Base-by-base conservation (phyloP, 495 filamentous ascomycete genomes). In the Cercophora scortea region DNA sequence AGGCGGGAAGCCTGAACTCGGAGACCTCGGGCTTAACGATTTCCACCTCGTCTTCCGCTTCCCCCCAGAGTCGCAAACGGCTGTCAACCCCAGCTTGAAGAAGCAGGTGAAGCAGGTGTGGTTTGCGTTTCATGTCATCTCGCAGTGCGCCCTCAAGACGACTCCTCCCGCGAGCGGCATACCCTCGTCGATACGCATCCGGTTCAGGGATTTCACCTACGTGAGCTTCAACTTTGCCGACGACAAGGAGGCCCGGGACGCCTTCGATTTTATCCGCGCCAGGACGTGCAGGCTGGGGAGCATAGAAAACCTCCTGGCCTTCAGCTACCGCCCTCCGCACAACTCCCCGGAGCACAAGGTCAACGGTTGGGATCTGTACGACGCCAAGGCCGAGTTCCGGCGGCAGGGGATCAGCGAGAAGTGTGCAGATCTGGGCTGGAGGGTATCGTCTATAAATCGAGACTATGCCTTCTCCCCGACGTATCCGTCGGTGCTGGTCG, bases 81-180 rank as follows among this genome's bases (percentile, higher is more conserved):
- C 59, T 25, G 32, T 57, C 56, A 59, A 70, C 51, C 50, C 55
- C 40, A 49, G 55, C 18, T 51, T 67, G 9, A 80, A 76, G 59
- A 78, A 82, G n/a, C 53, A 50, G 19, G 53, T 52, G 15, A 83
- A 80, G 64, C 87, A 95, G 64, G 77, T 86, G 48, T 96, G 91
- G 88, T 87, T 98, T 49, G 89, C 92, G 13, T 98, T 94, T 64
- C 91, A 90, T 32, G 88, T 96, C 60, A 90, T 97, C 62, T 77
- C 81, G 9, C 80, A 80, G 56, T 90, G 87, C 62, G 82, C 78
- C 16, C 77, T 89, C 42, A 77, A 86, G 46, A 83, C 88, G 50
- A 80, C 80, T 51, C 85, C 88, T 36, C 80, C 85, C 10, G 77
- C 73, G 8, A 87, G 88, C 50, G 81, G 83, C 51, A 77, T 86